Base-by-base conservation (phyloP, 768 basidiomycete genomes). In the Xerocomus spinulosus region DNA sequence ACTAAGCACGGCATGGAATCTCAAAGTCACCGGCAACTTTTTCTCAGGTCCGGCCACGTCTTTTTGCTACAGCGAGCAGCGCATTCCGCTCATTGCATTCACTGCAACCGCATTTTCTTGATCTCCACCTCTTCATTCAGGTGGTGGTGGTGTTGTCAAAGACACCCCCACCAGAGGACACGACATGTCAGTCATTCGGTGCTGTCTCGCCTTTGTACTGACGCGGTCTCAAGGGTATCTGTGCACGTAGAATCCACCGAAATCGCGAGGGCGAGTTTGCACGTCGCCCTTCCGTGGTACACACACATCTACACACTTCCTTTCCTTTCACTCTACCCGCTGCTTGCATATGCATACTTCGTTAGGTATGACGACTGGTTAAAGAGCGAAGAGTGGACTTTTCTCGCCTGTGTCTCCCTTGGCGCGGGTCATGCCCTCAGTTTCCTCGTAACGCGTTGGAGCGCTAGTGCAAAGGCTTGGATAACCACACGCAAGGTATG, bases 361-460 rank as follows among this genome's bases (percentile, higher is more conserved):
- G 67, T 92, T 68, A 85, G 79, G 67, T 96, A 97, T 67, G 90
- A 95, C 59, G 72, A 83, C 52, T 96, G 90, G 87, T 72, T 97
- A 46, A 78, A 84, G 60, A 90, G 88, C 48, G 92, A 95, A 69
- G 95, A 98, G 66, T 98, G 94, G 94, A 95, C 96, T 0, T 99
- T 98, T 64, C 79, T 98, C 18, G 89, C 87, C 30, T 92, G 87
- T 55, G 85, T 94, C 13, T 70, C 82, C 3, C 78, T 99, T 8
- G 88, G 88, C 18, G 85, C 81, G 6, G 82, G 87, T 2, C 96
- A 98, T 66, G 92, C 92, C 3, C 77, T 99, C 48, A 92, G 89
- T 60, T 99, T 93, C 68, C 73, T 99, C 37, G 74, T 87, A 12
- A 99, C 95, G 0, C 80, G 80, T 55, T 99, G 96, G 96, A 92